Conservation (phyloP, 2,329 filamentous ascomycete genomes). For the Ophiostoma pallidulum region DNA sequence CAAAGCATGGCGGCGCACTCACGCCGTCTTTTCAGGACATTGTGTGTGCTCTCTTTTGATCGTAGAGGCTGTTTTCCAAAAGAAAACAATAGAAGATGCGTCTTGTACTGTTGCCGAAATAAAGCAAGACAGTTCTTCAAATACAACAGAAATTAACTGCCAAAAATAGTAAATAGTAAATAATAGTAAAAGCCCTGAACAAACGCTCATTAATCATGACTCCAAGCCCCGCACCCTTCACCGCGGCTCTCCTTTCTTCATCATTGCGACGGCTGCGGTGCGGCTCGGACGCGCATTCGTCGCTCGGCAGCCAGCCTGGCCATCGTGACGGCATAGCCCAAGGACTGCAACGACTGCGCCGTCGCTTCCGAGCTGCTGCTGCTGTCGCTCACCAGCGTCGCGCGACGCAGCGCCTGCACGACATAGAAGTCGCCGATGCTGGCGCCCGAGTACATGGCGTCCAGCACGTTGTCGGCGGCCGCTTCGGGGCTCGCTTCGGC, state of each 20-base stretch:
- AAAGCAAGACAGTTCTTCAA: too few species aligned
- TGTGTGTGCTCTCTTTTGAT: too few species aligned
- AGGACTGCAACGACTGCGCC: conserved; percentile 42
- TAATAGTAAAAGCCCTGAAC: too few species aligned
- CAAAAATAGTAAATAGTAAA: too few species aligned
- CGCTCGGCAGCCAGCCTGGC: conserved; percentile 26
- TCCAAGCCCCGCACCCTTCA: background rate
- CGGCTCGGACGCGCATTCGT: conserved; percentile 27
- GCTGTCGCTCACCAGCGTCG: conserved; percentile 28
- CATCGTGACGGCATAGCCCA: conserved; percentile 45
- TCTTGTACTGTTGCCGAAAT: too few species aligned
- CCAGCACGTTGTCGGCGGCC: conserved; percentile 32
- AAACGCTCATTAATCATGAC: conserved; percentile 1
- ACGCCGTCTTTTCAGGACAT: too few species aligned
- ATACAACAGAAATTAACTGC: too few species aligned
- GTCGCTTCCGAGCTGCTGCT: conserved; percentile 38
- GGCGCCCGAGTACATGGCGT: conserved; percentile 46
- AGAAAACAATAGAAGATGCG: too few species aligned
- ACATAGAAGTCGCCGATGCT: conserved; percentile 46
- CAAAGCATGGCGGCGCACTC: too few species aligned
- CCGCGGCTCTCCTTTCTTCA: conserved; percentile 18
- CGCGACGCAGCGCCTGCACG: conserved; percentile 34
- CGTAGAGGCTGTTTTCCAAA: too few species aligned
- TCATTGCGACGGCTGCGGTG: conserved; percentile 43
- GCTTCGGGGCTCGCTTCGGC: conserved; percentile 18